Conservation (phyloP, 768 basidiomycete genomes). For the Naganishia vaughanmartiniae region DNA sequence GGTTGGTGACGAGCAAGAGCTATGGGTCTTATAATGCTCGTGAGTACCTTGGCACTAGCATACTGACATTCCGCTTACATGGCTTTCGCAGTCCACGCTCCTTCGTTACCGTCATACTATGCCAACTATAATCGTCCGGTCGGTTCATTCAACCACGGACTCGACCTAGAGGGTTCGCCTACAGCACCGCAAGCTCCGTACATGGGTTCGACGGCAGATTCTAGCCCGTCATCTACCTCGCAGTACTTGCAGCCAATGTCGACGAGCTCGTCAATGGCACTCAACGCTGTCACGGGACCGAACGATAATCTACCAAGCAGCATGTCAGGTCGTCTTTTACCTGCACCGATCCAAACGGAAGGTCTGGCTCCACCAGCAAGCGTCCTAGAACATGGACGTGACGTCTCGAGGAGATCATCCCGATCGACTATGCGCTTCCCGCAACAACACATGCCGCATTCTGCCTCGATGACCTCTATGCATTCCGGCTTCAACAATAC, state of each 20-base stretch:
- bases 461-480: conserved; percentile 26
- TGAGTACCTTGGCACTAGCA: background rate
- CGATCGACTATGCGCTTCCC: conserved; percentile 17
- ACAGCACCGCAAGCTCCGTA: conserved; percentile 8
- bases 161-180: background rate
- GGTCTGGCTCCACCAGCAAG: conserved; percentile 15
- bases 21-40: conserved; percentile 16
- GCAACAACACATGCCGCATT: conserved; percentile 12
- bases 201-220: background rate
- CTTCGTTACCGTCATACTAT: conserved; percentile 18
- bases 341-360: conserved; percentile 20
- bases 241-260: conserved; percentile 9
- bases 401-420: conserved; percentile 5
- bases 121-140: conserved; percentile 13
- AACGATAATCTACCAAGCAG: background rate
- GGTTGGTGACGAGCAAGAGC: background rate
- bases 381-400: background rate
- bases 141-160: conserved; percentile 1
- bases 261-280: conserved; percentile 9
- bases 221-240: conserved; percentile 7
- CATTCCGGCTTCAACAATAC: conserved; percentile 13
- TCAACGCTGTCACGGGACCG: background rate
- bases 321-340: background rate
- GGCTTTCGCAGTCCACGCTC: background rate
- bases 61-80: background rate